Evolutionary conservation across 1,139 yeast species (phyloP).

Genomic region (Nakaseomyces kungkrabaensis): DNA sequence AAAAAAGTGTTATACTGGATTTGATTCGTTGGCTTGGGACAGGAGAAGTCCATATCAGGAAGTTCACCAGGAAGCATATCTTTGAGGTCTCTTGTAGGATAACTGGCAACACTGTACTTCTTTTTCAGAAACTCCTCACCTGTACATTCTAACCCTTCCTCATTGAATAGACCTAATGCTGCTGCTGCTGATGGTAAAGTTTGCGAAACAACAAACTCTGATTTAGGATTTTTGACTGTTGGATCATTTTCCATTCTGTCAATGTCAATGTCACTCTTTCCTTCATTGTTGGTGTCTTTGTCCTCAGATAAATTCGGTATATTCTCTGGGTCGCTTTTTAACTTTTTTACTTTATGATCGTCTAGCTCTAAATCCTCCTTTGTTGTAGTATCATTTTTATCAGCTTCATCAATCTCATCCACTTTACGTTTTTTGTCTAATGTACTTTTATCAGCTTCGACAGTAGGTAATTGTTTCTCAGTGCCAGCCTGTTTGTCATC

Average conservation of each 20-base stretch:
- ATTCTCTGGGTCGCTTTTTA: background rate
- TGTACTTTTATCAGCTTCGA: background rate
- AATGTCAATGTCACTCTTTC: slow-evolving; percentile 11
- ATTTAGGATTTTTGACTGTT: slow-evolving; percentile 59
- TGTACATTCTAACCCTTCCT: slow-evolving; percentile 41
- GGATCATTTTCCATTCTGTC: slow-evolving; percentile 45
- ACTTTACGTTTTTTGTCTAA: background rate
- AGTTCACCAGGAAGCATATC: slow-evolving; percentile 77
- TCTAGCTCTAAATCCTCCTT: background rate
- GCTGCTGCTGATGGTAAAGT: slow-evolving; percentile 61
- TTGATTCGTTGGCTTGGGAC: slow-evolving; percentile 80
- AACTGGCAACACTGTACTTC: slow-evolving; percentile 82
- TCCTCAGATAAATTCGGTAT: background rate
- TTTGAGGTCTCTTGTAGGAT: slow-evolving; percentile 68
- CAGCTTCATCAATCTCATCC: background rate
- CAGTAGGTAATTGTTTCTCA: no score
- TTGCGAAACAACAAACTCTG: slow-evolving; percentile 68
- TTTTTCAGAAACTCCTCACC: slow-evolving; percentile 67
- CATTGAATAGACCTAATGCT: slow-evolving; percentile 58
- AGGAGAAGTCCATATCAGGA: slow-evolving; percentile 80
- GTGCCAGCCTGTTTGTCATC: slow-evolving; percentile 4
- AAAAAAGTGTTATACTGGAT: slow-evolving; percentile 87
- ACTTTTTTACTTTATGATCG: background rate
- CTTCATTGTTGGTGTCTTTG: background rate
- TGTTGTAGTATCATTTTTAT: background rate